These are phyloP conservation scores for Pittosporum tobira DNA, from an alignment of 129 eudicot genomes.

Conservation along the genomic window DNA sequence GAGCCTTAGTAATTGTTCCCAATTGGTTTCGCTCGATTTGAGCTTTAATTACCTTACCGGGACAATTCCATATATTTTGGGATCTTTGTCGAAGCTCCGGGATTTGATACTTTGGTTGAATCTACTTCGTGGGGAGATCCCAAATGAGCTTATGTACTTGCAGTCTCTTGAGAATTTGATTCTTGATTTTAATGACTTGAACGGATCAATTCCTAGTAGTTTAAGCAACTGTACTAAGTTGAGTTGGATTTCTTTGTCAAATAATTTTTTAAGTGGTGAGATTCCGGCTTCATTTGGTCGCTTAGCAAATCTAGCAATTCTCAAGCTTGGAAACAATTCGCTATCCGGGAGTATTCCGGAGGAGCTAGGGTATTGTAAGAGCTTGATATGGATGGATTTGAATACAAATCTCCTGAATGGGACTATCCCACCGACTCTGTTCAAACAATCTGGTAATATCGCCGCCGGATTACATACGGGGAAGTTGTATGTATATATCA, in stretches of 20 bases:
- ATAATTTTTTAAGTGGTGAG: conserved; percentile 37
- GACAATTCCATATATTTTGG: conserved; percentile 60
- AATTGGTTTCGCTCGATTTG: conserved; percentile 75
- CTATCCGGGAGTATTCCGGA: conserved; percentile 61
- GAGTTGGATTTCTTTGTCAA: conserved; percentile 62
- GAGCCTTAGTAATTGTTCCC: conserved; percentile 54
- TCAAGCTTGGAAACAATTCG: conserved; percentile 87
- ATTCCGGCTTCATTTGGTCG: conserved; percentile 71
- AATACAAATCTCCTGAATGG: conserved; percentile 69
- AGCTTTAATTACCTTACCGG: conserved; percentile 79
- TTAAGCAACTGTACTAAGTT: conserved; percentile 48
- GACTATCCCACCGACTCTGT: conserved; percentile 61
- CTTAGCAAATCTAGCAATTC: conserved; percentile 60
- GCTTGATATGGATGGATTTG: conserved; percentile 91
- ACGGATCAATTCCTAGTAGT: conserved; percentile 42
- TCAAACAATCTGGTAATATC: conserved; percentile 78
- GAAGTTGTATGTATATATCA: conserved; percentile 66
- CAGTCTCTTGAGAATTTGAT: conserved; percentile 45
- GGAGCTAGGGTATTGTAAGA: conserved; percentile 78
- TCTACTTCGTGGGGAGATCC: conserved; percentile 74
- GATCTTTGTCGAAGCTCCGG: conserved; percentile 49
- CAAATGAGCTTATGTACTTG: conserved; percentile 61
- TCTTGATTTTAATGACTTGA: conserved; percentile 50
- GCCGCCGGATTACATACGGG: conserved; percentile 54
- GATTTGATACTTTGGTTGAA: conserved; percentile 86